Evolutionary conservation across 106 monocot genomes (phyloP), one percentile per base, ranked within the genome.

Genomic region (Acorus calamus): DNA sequence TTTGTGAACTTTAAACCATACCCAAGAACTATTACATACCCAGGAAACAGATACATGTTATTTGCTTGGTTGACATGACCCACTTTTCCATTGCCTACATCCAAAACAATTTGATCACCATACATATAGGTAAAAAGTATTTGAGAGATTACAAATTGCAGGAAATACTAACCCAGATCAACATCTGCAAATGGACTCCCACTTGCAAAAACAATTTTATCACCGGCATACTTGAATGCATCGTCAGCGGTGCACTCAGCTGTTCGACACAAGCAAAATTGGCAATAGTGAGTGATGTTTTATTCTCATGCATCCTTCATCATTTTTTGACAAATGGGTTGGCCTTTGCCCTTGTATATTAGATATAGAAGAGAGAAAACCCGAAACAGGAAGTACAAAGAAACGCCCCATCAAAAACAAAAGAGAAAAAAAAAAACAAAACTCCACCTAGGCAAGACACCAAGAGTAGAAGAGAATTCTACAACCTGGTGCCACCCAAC

Each of bases 21-120:
- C 12, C 63, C n/a, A 70, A 0, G 8, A 56, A 63, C 8, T 11
- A 46, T 56, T 68, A 59, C 85, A 65, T 78, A 98, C 98, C 98
- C 98, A 54, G 98, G 98, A 78, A 98, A 98, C 57, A 98, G 69
- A 68, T 98, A 98, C 98, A 98, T 98, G 70, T 98, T 98, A 71
- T 98, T 98, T 54, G 98, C 98, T 74, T 98, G 98, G 67, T 98
- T 98, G 12, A 83, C 92, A 74, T 79, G 78, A 51, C 98, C 98
- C 42, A 83, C 57, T 76, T 79, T 81, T 47, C 88, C 85, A 69
- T 92, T 75, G 59, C 79, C 98, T 98, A 81, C 61, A 71, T 6
- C 71, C 4, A 77, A n/a, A 67, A 68, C 9, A 3, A 7, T 28
- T 28, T 28, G 28, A 28, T 28, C 28, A 28, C 28, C 28, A 28